phyloP scores from a whole-genome alignment of 2,329 filamentous ascomycete genomes.

The Penicillium glabrum region DNA sequence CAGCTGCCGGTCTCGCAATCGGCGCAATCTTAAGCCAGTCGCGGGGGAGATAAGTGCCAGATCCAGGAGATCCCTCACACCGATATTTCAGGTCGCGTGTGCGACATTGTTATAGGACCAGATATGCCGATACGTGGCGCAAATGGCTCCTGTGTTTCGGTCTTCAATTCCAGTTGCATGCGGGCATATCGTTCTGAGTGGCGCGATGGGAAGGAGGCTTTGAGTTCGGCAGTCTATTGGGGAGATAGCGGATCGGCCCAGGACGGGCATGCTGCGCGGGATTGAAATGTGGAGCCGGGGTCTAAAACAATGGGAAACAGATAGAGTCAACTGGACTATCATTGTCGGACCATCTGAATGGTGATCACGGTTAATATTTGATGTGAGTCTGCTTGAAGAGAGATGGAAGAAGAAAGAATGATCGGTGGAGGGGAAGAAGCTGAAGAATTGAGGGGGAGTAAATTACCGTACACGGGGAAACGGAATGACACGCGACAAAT shows the following conservation, averaged over 20 bases:
- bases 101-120: background rate
- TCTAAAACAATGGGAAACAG: background rate
- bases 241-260: conserved; percentile 4
- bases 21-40: background rate
- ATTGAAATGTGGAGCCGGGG: conserved; percentile 6
- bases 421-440: background rate
- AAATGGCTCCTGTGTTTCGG: conserved; percentile 7
- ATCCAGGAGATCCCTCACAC: background rate
- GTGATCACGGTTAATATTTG: background rate
- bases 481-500: background rate
- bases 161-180: conserved; percentile 7
- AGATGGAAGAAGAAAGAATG: background rate
- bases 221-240: conserved; percentile 6
- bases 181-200: conserved; percentile 5
- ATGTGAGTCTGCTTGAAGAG: background rate
- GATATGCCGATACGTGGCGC: conserved; percentile 6
- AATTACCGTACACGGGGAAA: conserved; percentile 6
- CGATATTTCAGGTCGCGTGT: background rate
- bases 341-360: background rate
- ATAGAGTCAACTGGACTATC: background rate
- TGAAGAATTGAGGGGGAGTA: background rate
- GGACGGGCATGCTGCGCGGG: background rate
- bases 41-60: background rate
- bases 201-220: conserved; percentile 7
- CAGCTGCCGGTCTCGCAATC: background rate